These are phyloP conservation scores for Lichtheimia ornata DNA, from an alignment of 371 early-diverging fungal species.

Conservation along the genomic window DNA sequence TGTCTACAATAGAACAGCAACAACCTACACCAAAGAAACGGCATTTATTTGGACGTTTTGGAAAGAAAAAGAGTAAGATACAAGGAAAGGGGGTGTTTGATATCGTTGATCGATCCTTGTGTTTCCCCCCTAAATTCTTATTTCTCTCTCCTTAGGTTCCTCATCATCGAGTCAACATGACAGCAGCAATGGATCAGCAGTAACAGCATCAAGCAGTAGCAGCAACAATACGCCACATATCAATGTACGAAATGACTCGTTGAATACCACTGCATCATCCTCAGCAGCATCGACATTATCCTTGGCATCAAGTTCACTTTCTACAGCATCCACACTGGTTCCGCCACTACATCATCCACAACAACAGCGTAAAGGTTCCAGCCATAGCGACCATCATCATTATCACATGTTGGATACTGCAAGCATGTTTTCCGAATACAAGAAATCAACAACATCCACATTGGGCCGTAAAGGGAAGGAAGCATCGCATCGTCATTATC, in stretches of 20 bases:
- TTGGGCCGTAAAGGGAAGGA: background rate
- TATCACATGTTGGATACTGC: constrained; percentile 7
- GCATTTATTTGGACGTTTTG: constrained; percentile 30
- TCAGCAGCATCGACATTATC: too few relatives aligned
- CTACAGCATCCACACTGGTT: too few relatives aligned
- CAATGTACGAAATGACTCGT: background rate
- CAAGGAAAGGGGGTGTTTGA: background rate
- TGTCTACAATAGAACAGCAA: background rate
- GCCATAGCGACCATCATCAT: background rate
- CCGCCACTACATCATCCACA: constrained; percentile 1
- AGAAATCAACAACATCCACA: background rate
- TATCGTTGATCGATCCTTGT: background rate
- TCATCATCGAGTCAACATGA: too few relatives aligned
- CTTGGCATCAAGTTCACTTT: too few relatives aligned
- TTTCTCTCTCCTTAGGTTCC: background rate
- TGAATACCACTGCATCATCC: too few relatives aligned
- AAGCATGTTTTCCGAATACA: background rate
- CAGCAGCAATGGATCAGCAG: background rate
- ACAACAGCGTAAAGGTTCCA: background rate
- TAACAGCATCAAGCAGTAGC: constrained; percentile 1
- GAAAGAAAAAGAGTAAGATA: constrained; percentile 40
- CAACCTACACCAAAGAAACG: constrained; percentile 23
- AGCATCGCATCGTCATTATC: background rate
- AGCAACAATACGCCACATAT: background rate
- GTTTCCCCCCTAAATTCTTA: background rate